Conservation (phyloP, 495 filamentous ascomycete genomes). For the Cercophora samala region DNA sequence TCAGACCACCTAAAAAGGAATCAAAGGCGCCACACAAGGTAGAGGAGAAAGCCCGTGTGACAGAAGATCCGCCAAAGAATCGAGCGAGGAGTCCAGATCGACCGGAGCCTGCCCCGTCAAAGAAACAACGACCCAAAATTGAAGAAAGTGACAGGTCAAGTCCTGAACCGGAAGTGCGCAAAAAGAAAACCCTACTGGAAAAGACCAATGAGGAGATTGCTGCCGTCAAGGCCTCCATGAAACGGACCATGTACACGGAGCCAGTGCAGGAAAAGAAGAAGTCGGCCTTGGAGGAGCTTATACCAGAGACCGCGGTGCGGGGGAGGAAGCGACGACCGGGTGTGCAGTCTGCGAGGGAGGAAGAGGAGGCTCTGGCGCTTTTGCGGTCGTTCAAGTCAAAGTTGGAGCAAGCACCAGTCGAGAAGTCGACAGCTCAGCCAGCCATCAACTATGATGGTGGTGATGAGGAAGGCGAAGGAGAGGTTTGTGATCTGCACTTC, state of each 20-base stretch:
- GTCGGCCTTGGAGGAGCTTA: slow-evolving; percentile 74
- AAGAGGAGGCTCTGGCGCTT: slow-evolving; percentile 60
- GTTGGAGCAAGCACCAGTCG: slow-evolving; percentile 59
- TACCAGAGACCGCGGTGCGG: slow-evolving; percentile 73
- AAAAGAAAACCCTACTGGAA: slow-evolving; percentile 47
- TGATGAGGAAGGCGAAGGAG: slow-evolving; percentile 35
- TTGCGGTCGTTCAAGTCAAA: slow-evolving; percentile 76
- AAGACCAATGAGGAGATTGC: slow-evolving; percentile 89
- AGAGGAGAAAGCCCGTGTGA: slow-evolving; percentile 33
- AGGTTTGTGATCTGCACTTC: slow-evolving; percentile 84
- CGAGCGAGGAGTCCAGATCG: slow-evolving; percentile 28
- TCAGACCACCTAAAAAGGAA: slow-evolving; percentile 33
- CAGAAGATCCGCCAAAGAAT: slow-evolving; percentile 17
- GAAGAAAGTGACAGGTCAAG: slow-evolving; percentile 36
- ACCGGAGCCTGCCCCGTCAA: slow-evolving; percentile 22
- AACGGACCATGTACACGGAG: slow-evolving; percentile 62
- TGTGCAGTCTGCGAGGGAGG: slow-evolving; percentile 42
- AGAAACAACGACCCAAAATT: slow-evolving; percentile 21
- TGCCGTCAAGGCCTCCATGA: slow-evolving; percentile 87
- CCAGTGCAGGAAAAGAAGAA: slow-evolving; percentile 58
- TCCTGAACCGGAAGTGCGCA: slow-evolving; percentile 46
- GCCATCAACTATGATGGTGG: slow-evolving; percentile 26
- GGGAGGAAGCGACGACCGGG: slow-evolving; percentile 75
- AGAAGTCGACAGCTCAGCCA: slow-evolving; percentile 39
- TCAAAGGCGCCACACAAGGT: slow-evolving; percentile 22